Evolutionary conservation across 352 stramenopile genomes (phyloP).

Genomic region (Pythium dissotocum): DNA sequence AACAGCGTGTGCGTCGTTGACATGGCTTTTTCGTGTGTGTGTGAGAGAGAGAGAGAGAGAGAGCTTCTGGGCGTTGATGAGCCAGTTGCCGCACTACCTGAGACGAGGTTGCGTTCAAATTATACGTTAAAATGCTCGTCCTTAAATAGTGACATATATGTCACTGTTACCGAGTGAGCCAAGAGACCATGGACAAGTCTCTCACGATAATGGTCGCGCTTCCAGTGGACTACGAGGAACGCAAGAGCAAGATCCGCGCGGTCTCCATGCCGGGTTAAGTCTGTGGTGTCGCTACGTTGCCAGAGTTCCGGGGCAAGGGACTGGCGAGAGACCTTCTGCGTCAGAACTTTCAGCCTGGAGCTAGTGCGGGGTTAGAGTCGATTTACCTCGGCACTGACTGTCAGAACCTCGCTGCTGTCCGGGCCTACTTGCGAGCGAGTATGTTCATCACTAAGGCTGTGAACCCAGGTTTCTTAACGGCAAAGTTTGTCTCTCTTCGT

Average conservation of each 20-base stretch:
- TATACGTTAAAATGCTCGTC: too few relatives aligned
- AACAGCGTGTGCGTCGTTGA: too few relatives aligned
- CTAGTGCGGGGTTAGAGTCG: slow-evolving; percentile 6
- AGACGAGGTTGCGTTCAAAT: too few relatives aligned
- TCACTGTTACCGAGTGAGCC: not conserved
- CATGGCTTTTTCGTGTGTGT: too few relatives aligned
- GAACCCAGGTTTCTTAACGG: slow-evolving; percentile 3
- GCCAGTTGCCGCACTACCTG: too few relatives aligned
- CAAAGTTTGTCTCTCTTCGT: slow-evolving; percentile 5
- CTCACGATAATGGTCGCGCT: not conserved
- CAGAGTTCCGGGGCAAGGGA: slow-evolving; percentile 7
- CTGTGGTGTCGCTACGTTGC: slow-evolving; percentile 14
- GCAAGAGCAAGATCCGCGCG: slow-evolving; percentile 3
- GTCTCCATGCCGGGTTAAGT: slow-evolving; percentile 16
- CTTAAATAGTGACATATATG: too few relatives aligned
- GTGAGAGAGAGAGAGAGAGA: too few relatives aligned
- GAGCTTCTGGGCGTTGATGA: too few relatives aligned
- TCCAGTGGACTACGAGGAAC: slow-evolving; percentile 6
- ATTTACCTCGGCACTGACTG: slow-evolving; percentile 28
- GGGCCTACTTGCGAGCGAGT: slow-evolving; percentile 18
- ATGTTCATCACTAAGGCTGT: slow-evolving; percentile 25
- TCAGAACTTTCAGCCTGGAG: slow-evolving; percentile 7
- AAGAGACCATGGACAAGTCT: slow-evolving; percentile 2
- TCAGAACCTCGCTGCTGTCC: slow-evolving; percentile 19
- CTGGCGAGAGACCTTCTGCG: slow-evolving; percentile 14